Percentiles rank a stretch among this genome's conserved stretches.
These are phyloP conservation scores for Pseudotulostoma volvatum DNA, from an alignment of 495 filamentous ascomycete species.

Conservation along the genomic window DNA sequence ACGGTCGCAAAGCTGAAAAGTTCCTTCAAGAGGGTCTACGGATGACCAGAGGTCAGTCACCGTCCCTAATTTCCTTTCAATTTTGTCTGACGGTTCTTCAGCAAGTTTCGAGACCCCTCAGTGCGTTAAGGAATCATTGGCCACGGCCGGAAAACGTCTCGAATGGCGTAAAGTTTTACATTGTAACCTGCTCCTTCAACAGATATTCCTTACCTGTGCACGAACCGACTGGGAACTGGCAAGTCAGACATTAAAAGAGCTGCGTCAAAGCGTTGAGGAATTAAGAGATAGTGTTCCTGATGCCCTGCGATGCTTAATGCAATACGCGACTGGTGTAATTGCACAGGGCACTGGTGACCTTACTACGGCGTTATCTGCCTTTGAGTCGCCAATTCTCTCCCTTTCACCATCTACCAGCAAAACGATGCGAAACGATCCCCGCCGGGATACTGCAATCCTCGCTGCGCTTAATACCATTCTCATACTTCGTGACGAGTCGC, in stretches of 20 bases:
- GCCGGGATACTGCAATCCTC: constrained; percentile 57
- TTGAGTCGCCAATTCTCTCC: constrained; percentile 40
- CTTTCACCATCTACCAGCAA: constrained; percentile 28
- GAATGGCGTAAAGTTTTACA: constrained; percentile 37
- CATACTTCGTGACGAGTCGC: constrained; percentile 53
- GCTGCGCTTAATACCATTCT: constrained; percentile 67
- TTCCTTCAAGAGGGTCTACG: constrained; percentile 51
- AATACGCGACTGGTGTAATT: constrained; percentile 63
- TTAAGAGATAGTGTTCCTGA: constrained; percentile 24
- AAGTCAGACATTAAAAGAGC: constrained; percentile 22
- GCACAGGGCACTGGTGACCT: constrained; percentile 65
- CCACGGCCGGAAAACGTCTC: constrained; percentile 24
- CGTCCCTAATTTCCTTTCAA: background rate
- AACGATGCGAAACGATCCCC: constrained; percentile 34
- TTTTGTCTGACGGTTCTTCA: constrained; percentile 4
- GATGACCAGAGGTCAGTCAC: constrained; percentile 36
- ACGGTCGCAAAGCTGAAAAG: constrained; percentile 47
- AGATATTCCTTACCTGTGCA: constrained; percentile 40
- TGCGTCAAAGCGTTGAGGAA: constrained; percentile 20
- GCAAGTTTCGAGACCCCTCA: constrained; percentile 26
- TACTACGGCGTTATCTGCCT: constrained; percentile 45
- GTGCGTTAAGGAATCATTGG: constrained; percentile 30
- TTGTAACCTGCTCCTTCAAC: constrained; percentile 41
- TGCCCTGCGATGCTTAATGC: constrained; percentile 27
- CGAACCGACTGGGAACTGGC: constrained; percentile 49